A percentile compares a stretch with the other conserved stretches of the same genome.
These are phyloP conservation scores for Arabidopsis hybrid DNA, from an alignment of 441 rosid species.

Conservation along the genomic window DNA sequence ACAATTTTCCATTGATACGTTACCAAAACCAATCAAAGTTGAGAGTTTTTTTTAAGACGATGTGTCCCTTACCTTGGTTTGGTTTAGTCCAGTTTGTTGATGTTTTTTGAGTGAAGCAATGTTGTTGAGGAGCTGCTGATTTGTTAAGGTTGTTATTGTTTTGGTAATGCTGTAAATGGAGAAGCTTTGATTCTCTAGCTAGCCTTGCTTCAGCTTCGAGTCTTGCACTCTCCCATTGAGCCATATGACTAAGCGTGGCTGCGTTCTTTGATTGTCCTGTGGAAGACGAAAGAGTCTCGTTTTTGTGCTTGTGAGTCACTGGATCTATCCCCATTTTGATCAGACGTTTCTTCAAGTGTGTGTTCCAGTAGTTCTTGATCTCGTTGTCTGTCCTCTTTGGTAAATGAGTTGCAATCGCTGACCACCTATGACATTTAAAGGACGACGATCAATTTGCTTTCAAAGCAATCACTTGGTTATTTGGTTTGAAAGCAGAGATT, in stretches of 20 bases:
- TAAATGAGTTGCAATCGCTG: constrained; percentile 94
- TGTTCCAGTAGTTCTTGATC: constrained; percentile 98
- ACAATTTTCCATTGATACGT: background rate
- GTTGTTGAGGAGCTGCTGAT: constrained; percentile 2
- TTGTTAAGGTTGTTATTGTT: constrained; percentile 24
- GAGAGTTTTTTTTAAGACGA: background rate
- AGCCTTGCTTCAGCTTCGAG: constrained; percentile 97
- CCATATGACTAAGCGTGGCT: constrained; percentile 96
- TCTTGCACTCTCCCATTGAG: constrained; percentile 99
- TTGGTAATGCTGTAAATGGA: constrained; percentile 47
- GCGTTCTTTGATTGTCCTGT: constrained; percentile 83
- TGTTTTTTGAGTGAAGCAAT: constrained; percentile 32
- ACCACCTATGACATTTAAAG: constrained; percentile 64
- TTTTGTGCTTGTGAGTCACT: constrained; percentile 95
- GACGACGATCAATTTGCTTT: background rate
- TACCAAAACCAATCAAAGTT: background rate
- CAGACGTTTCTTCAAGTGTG: constrained; percentile 90
- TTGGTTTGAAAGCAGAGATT: too few relatives aligned
- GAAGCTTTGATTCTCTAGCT: constrained; percentile 84
- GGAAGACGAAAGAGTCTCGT: constrained; percentile 63
- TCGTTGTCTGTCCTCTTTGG: constrained; percentile 97
- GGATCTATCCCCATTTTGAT: constrained; percentile 99
- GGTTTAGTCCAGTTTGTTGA: constrained; percentile 43
- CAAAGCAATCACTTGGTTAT: background rate
- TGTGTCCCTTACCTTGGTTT: constrained; percentile 36